These are phyloP conservation scores for Solanum hybrid DNA, from an alignment of 305 asterid genomes.

Conservation along the genomic window DNA sequence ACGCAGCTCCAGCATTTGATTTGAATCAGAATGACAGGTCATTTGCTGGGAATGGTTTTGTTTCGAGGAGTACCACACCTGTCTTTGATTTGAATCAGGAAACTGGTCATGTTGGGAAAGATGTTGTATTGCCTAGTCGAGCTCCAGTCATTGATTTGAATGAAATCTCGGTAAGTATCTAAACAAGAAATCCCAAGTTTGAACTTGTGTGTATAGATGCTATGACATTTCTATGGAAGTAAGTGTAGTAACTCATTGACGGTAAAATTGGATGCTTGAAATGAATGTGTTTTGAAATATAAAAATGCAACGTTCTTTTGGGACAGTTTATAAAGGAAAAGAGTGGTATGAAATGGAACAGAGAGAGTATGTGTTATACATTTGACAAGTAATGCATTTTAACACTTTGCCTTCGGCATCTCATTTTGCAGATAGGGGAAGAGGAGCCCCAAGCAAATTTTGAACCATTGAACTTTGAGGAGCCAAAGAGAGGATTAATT, in stretches of 20 bases:
- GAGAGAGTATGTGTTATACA: neutral
- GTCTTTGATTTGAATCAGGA: slow-evolving; percentile 55
- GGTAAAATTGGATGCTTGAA: neutral
- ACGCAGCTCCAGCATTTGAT: slow-evolving; percentile 10
- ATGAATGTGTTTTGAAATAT: neutral
- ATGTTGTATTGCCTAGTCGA: slow-evolving; percentile 31
- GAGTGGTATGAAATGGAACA: neutral
- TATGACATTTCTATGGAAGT: neutral
- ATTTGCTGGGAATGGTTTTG: slow-evolving; percentile 23
- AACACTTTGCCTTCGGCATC: neutral
- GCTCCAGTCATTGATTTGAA: slow-evolving; percentile 77
- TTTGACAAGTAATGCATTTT: neutral
- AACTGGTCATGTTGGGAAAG: slow-evolving; percentile 28
- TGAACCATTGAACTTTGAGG: slow-evolving; percentile 36
- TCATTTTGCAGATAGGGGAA: slow-evolving; percentile 52
- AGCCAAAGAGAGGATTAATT: slow-evolving; percentile 29
- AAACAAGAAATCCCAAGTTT: neutral
- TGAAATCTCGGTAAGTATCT: slow-evolving; percentile 59
- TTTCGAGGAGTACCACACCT: slow-evolving; percentile 12
- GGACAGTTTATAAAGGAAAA: neutral
- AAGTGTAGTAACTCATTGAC: neutral
- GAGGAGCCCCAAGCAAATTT: slow-evolving; percentile 42
- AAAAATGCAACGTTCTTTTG: neutral
- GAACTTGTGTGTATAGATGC: neutral
- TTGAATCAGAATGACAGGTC: slow-evolving; percentile 34